Base-by-base conservation (phyloP, 768 basidiomycete genomes). In the Strobilomyces confusus region DNA sequence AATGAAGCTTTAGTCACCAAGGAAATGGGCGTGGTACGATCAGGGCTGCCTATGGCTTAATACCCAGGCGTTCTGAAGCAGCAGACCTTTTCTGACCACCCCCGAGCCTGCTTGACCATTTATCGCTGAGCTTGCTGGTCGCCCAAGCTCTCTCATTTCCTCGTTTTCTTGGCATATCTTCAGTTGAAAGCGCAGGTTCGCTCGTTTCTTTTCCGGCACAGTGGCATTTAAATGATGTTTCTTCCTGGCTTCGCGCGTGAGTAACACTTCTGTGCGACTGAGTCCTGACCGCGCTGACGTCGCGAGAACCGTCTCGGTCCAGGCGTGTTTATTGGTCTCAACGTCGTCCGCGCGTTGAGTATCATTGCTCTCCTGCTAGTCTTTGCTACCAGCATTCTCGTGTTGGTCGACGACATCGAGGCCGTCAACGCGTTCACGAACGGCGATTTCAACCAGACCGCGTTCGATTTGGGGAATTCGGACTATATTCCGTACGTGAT, bases 401-500 rank as follows among this genome's bases (percentile, higher is more conserved):
- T 83, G 53, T 76, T 91, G 72, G 87, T 85, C 56, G 82, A 80
- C 52, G 89, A 92, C 63, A 73, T 92, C 68, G 76, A 86, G 59
- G 88, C 79, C 2, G 87, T 92, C 58, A 90, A 90, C 64, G 69
- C 68, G 44, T 88, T 87, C 67, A 63, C 69, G 32, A 67, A 72
- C 14, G 76, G 68, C 4, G 49, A 67, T 60, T 76, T 66, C 67
- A 72, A 63, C 38, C 54, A 49, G 44, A 74, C 58, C 53, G 76
- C 72, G 62, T 74, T 68, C 65, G 14, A 69, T 57, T 25, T 67
- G 75, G 63, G 70, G 65, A 79, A 91, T 56, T 87, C 86, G 60
- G 87, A 92, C 57, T 95, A 94, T 68, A 85, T 92, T 63, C 83
- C 86, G 83, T 91, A 67, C 55, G 82, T n/a, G 9, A 26, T n/a